Evolutionary conservation across 148 eudicot species (phyloP).

Genomic region (Pouteria glomerata): DNA sequence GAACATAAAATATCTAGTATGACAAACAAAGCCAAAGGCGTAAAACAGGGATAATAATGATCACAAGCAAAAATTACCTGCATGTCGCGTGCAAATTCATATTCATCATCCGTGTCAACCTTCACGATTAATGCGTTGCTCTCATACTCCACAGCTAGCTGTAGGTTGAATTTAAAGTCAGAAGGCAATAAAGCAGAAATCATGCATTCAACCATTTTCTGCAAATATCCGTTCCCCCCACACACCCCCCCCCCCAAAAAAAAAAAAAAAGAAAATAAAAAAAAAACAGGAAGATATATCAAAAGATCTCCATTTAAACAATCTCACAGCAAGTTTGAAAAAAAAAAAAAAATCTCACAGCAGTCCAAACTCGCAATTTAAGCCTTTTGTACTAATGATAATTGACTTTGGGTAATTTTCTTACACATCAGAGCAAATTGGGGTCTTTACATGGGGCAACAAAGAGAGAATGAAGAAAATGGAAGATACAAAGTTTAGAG

Average conservation of each 20-base stretch:
- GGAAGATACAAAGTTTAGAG: too few relatives aligned
- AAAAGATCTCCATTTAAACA: too few relatives aligned
- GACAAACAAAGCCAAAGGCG: not conserved
- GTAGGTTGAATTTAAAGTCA: constrained; percentile 17
- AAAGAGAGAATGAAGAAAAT: too few relatives aligned
- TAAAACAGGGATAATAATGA: not conserved
- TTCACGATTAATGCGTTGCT: constrained; percentile 68
- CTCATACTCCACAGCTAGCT: constrained; percentile 97
- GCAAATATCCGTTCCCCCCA: not conserved
- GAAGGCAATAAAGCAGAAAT: constrained; percentile 1
- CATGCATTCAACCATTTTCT: not conserved
- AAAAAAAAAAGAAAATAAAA: too few relatives aligned
- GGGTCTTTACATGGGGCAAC: too few relatives aligned
- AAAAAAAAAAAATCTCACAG: too few relatives aligned
- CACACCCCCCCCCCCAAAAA: not conserved
- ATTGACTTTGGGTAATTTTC: too few relatives aligned
- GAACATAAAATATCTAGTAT: not conserved
- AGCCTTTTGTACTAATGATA: too few relatives aligned
- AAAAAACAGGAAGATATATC: too few relatives aligned
- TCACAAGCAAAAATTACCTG: constrained; percentile 46
- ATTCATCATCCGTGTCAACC: constrained; percentile 96
- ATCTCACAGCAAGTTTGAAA: too few relatives aligned
- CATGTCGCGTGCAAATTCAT: constrained; percentile 93
- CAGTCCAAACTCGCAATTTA: too few relatives aligned
- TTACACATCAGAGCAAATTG: too few relatives aligned